Base-by-base conservation (phyloP, 768 basidiomycete genomes). In the Macrolepiota dolichaula region DNA sequence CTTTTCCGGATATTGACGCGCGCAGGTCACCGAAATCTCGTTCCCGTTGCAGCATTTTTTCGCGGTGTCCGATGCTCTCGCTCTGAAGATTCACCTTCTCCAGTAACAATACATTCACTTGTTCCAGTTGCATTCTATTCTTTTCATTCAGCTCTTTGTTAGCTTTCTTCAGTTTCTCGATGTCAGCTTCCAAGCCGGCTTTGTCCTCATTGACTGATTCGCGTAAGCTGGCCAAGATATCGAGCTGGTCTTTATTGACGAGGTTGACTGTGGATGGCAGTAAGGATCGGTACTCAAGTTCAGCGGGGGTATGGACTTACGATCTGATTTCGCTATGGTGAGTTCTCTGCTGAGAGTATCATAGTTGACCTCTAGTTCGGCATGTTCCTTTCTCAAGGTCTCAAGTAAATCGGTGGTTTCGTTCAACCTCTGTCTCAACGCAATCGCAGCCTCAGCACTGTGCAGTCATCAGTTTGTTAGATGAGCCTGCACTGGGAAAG, bases 191-290 rank as follows among this genome's bases (percentile, higher is more conserved):
- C 10, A 96, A 80, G 13, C 77, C 83, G 12, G 81, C 80, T 72
- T 94, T 94, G 73, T 98, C 96, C 70, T 91, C 88, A 69, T 88
- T 89, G 46, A 96, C 91, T 1, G 91, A 94, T 61, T 94, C 92
- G 44, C 96, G 87, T 27, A 97, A 76, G 5, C 86, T 86, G 2
- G 87, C 82, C 35, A 98, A 86, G 61, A 96, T 94, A 55, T 96
- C 95, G 22, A 95, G 77, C 71, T 98, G 94, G 70, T 97, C 94
- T 71, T 92, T 94, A 77, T 94, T 91, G 49, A 98, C 89, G 47
- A 98, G 81, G 49, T 85, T 91, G 68, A 98, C 95, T 96, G 67
- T 12, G 36, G 38, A 50, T 13, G 65, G 40, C 27, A 19, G 29
- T 49, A 63, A 66, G 51, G 6, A 64, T 60, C 38, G 37, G 25